Evolutionary conservation across 169 alveolate species (phyloP).

Genomic region (Toxoplasma gondii): DNA sequence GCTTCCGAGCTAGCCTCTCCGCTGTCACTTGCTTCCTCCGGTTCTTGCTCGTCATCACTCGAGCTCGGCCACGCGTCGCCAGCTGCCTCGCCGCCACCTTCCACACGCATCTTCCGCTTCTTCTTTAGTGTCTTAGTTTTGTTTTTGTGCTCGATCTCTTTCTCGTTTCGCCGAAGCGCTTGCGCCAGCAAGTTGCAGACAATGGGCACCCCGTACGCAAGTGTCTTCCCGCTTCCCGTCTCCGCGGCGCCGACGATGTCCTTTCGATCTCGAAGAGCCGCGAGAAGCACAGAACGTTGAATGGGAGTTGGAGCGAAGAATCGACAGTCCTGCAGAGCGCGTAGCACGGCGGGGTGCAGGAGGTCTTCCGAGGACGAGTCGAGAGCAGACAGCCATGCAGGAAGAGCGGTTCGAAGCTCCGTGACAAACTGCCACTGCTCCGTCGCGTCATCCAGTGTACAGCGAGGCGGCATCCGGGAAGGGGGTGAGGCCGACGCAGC

Average conservation of each 20-base stretch:
- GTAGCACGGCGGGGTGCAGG: slow-evolving; percentile 70
- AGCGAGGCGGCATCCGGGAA: not conserved
- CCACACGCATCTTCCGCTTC: not conserved
- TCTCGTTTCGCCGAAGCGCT: slow-evolving; percentile 22
- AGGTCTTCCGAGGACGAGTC: not conserved
- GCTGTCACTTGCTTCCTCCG: not conserved
- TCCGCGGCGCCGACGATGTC: slow-evolving; percentile 73
- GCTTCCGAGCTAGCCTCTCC: not conserved
- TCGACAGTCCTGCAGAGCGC: slow-evolving; percentile 58
- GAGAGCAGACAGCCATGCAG: not conserved
- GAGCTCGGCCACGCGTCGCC: slow-evolving; percentile 62
- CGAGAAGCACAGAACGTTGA: slow-evolving; percentile 63
- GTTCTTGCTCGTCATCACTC: not conserved
- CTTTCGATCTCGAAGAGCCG: slow-evolving; percentile 70
- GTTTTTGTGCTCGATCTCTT: slow-evolving; percentile 17
- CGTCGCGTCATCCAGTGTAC: slow-evolving; percentile 13
- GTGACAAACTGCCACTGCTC: slow-evolving; percentile 19
- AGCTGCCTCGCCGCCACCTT: not conserved
- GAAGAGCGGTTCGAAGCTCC: slow-evolving; percentile 12
- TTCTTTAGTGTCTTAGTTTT: not conserved
- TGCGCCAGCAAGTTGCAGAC: slow-evolving; percentile 36
- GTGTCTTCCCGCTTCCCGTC: slow-evolving; percentile 67
- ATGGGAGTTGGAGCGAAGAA: slow-evolving; percentile 69
- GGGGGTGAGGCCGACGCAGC: not conserved
- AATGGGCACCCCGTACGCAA: slow-evolving; percentile 72